Conservation (phyloP, 1,139 yeast species). For the Protomyces macrosporus region DNA sequence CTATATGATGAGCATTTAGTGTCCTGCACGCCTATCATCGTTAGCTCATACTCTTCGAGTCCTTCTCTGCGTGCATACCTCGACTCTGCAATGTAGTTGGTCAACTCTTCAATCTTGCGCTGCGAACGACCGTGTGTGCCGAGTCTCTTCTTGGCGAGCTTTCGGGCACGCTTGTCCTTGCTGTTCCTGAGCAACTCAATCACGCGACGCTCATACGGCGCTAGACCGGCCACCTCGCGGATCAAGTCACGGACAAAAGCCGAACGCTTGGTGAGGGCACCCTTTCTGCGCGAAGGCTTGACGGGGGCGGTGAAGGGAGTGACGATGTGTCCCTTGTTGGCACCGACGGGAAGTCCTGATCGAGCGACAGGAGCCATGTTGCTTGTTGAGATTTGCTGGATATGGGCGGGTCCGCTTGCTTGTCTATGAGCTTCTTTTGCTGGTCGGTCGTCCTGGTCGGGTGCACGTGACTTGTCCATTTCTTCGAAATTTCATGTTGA, state of each 20-base stretch:
- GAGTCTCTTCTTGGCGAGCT: constrained; percentile 99
- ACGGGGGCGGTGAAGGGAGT: constrained; percentile 88
- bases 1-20: too few relatives aligned
- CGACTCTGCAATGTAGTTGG: constrained; percentile 92
- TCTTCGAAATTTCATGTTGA: background rate
- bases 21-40: too few relatives aligned
- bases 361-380: background rate
- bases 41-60: too few relatives aligned
- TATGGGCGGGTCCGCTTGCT: too few relatives aligned
- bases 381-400: background rate
- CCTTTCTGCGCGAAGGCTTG: constrained; percentile 95
- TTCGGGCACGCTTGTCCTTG: constrained; percentile 99
- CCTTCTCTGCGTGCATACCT: constrained; percentile 34
- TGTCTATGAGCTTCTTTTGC: too few relatives aligned
- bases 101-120: constrained; percentile 99
- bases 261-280: constrained; percentile 93
- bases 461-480: background rate
- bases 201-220: constrained; percentile 99
- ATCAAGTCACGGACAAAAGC: constrained; percentile 90
- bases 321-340: constrained; percentile 52
- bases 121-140: constrained; percentile 99
- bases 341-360: constrained; percentile 8
- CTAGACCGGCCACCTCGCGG: constrained; percentile 96
- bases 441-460: background rate
- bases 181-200: constrained; percentile 99